phyloP scores from a whole-genome alignment of 768 basidiomycete genomes.

The Rickenella mellea region DNA sequence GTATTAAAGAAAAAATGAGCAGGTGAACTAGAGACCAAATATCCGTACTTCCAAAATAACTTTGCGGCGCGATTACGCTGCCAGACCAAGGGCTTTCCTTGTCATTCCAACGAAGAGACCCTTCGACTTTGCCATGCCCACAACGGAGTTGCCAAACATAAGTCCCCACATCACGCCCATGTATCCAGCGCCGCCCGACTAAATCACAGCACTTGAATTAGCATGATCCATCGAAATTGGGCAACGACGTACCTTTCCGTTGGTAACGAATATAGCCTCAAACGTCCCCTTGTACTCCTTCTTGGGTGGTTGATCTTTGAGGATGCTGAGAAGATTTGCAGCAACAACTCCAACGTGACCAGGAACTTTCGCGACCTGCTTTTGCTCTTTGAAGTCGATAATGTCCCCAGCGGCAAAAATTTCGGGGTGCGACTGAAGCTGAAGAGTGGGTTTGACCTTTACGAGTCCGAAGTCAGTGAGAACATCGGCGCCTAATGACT shows the following conservation, averaged over 20 bases:
- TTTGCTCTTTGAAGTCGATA: constrained; percentile 12
- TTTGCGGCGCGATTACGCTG: background rate
- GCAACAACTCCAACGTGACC: constrained; percentile 26
- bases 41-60: too few species aligned
- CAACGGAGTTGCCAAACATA: constrained; percentile 16
- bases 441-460: constrained; percentile 13
- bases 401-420: constrained; percentile 16
- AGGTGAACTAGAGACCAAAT: too few species aligned
- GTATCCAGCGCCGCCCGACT: constrained; percentile 20
- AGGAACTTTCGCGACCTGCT: constrained; percentile 11
- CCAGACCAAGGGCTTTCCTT: background rate
- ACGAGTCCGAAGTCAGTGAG: constrained; percentile 7
- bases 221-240: background rate
- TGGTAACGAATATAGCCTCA: constrained; percentile 46
- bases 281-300: constrained; percentile 38
- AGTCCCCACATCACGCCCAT: constrained; percentile 20
- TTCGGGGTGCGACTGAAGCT: constrained; percentile 8
- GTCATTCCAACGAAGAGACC: constrained; percentile 11
- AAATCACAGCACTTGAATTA: background rate
- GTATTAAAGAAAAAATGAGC: too few species aligned
- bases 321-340: constrained; percentile 37
- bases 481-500: constrained; percentile 1
- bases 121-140: constrained; percentile 18
- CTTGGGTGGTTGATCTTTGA: constrained; percentile 25
- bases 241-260: constrained; percentile 35